Conservation (phyloP, 2,329 filamentous ascomycete genomes). For the Stagonosporopsis tanaceti region DNA sequence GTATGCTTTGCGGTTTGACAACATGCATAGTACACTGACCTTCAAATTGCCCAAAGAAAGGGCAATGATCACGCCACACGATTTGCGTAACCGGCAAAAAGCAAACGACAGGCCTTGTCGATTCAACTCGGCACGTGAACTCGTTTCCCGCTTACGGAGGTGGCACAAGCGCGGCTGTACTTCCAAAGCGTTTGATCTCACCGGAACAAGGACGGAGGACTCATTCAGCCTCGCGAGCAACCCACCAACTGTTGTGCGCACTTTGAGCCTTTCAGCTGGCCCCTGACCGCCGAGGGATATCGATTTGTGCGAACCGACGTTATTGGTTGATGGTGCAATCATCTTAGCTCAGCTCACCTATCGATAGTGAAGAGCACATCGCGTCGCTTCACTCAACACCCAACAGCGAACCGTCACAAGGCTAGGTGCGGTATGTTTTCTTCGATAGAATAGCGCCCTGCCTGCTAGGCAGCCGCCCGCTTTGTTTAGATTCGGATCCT, state of each 20-base stretch:
- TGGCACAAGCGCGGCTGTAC: slow-evolving; percentile 1
- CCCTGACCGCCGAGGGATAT: slow-evolving; percentile 1
- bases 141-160: slow-evolving; percentile 1
- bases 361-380: slow-evolving; percentile 16
- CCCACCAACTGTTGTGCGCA: background rate
- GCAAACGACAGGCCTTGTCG: background rate
- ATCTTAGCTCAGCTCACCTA: slow-evolving; percentile 20
- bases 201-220: slow-evolving; percentile 15
- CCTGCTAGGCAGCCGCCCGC: background rate
- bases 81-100: background rate
- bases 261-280: slow-evolving; percentile 6
- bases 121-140: slow-evolving; percentile 1
- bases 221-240: slow-evolving; percentile 15
- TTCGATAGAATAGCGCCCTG: background rate
- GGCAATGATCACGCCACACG: background rate
- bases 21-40: background rate
- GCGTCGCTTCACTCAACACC: slow-evolving; percentile 15
- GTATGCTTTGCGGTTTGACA: background rate
- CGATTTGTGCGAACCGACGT: background rate
- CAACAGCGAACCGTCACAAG: slow-evolving; percentile 6
- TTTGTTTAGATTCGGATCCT: background rate
- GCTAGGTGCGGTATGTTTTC: slow-evolving; percentile 2
- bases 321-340: slow-evolving; percentile 17
- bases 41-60: background rate
- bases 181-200: slow-evolving; percentile 6